phyloP scores from a whole-genome alignment of 805 yeast species.

The Lachancea lanzarotensis region DNA sequence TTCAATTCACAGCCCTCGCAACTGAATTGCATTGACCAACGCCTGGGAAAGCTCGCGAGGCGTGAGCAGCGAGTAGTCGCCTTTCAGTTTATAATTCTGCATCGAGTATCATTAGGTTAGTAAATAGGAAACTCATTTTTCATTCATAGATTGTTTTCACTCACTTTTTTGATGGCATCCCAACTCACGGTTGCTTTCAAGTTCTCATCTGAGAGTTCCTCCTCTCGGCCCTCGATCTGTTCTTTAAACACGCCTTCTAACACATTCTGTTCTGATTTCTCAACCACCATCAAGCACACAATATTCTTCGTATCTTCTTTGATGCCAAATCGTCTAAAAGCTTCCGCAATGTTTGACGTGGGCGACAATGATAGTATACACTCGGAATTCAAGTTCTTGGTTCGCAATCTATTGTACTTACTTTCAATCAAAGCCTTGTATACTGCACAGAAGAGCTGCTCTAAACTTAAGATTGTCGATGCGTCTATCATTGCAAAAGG shows the following conservation, averaged over 20 bases:
- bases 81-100: constrained; percentile 27
- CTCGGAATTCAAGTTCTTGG: constrained; percentile 67
- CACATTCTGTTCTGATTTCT: constrained; percentile 13
- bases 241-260: constrained; percentile 15
- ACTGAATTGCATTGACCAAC: constrained; percentile 42
- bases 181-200: constrained; percentile 32
- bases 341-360: constrained; percentile 59
- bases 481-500: constrained; percentile 66
- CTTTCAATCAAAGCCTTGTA: constrained; percentile 55
- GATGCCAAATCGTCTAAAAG: constrained; percentile 65
- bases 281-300: constrained; percentile 45
- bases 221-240: not conserved
- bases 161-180: constrained; percentile 31
- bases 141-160: constrained; percentile 1
- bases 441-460: constrained; percentile 55
- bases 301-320: constrained; percentile 42
- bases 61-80: constrained; percentile 17
- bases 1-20: constrained; percentile 39
- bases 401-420: constrained; percentile 42
- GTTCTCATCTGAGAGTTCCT: constrained; percentile 24
- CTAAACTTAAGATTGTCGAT: constrained; percentile 47
- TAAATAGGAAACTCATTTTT: no score
- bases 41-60: constrained; percentile 34
- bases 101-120: constrained; percentile 5
- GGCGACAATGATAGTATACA: constrained; percentile 64